A percentile compares a stretch with the other conserved stretches of the same genome.
Conservation (phyloP, 2,329 filamentous ascomycete genomes). For the Exophiala mesophila region DNA sequence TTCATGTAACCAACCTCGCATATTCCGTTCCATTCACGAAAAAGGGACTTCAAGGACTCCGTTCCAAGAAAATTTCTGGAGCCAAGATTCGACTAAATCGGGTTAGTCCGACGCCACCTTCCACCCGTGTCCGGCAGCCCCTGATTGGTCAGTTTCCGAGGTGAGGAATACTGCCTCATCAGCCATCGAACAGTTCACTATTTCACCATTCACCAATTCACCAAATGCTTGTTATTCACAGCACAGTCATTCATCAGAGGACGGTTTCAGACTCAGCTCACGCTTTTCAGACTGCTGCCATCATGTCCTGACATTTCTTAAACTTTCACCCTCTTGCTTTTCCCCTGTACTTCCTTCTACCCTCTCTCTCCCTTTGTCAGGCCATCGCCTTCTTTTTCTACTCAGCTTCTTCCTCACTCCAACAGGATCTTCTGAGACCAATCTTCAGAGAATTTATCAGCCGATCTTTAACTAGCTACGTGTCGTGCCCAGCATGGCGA, state of each 20-base stretch:
- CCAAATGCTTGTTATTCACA: not conserved
- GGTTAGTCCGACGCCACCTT: not conserved
- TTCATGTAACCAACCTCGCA: no score
- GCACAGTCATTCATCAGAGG: not conserved
- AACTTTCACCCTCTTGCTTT: no score
- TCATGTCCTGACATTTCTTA: not conserved
- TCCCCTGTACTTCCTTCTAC: not conserved
- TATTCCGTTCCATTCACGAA: no score
- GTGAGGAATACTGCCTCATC: not conserved
- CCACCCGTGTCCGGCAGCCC: not conserved
- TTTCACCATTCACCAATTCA: no score
- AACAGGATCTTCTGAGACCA: no score
- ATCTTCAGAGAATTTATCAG: no score
- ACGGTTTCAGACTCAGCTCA: not conserved
- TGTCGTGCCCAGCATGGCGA: constrained; percentile 12
- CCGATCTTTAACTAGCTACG: no score
- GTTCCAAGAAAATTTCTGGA: not conserved
- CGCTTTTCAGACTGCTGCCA: not conserved
- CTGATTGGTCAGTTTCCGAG: not conserved
- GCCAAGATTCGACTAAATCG: not conserved
- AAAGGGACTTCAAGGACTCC: no score
- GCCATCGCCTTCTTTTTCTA: no score
- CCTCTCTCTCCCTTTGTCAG: no score
- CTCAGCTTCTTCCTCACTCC: no score
- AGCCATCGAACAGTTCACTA: not conserved